phyloP scores from a whole-genome alignment of 2,329 filamentous ascomycete genomes.

The Bimuria novae-zelandiae region DNA sequence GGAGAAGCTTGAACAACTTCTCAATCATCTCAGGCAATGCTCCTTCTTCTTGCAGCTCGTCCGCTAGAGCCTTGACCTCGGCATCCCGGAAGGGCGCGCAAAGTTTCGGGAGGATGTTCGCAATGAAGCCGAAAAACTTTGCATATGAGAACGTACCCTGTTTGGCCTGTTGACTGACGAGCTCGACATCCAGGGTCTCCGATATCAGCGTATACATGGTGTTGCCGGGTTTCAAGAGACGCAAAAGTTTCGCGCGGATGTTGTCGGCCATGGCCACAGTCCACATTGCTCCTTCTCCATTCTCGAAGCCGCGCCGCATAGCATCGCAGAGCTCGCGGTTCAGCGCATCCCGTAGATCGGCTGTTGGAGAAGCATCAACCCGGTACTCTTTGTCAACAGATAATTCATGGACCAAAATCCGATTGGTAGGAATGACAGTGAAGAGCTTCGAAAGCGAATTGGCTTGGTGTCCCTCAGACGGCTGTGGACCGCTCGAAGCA shows the following conservation, averaged over 20 bases:
- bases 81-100: constrained; percentile 81
- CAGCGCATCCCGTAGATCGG: constrained; percentile 62
- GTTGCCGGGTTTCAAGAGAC: constrained; percentile 71
- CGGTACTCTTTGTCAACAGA: constrained; percentile 79
- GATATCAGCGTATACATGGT: constrained; percentile 75
- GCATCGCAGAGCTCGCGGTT: constrained; percentile 63
- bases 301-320: constrained; percentile 66
- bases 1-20: constrained; percentile 74
- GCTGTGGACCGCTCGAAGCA: constrained; percentile 14
- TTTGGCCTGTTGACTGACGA: constrained; percentile 70
- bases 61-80: constrained; percentile 70
- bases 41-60: constrained; percentile 58
- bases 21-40: constrained; percentile 70
- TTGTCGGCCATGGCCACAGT: constrained; percentile 73
- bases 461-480: constrained; percentile 39
- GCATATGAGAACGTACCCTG: constrained; percentile 79
- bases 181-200: constrained; percentile 74
- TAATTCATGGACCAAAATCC: constrained; percentile 76
- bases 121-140: constrained; percentile 78
- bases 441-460: constrained; percentile 59
- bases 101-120: constrained; percentile 73
- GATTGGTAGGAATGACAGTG: constrained; percentile 71
- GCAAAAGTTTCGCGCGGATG: constrained; percentile 72
- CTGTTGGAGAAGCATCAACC: constrained; percentile 63
- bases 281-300: constrained; percentile 68